Evolutionary conservation across 805 yeast species (phyloP).

Genomic region (Myxozyma lipomycoides): DNA sequence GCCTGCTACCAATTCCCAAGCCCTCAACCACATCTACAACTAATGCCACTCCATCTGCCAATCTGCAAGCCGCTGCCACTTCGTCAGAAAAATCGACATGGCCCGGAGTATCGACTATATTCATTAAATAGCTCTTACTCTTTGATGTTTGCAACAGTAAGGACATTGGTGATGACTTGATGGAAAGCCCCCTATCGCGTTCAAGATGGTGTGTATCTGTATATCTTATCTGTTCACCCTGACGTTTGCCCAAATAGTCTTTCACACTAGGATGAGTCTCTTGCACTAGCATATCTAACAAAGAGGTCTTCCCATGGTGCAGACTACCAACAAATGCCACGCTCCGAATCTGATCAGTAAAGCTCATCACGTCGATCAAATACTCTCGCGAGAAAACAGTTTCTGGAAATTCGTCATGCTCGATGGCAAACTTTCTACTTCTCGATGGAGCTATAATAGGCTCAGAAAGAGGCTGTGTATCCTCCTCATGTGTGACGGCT

Average conservation of each 20-base stretch:
- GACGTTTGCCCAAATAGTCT: slow-evolving; percentile 35
- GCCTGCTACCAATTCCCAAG: slow-evolving; percentile 50
- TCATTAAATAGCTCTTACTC: slow-evolving; percentile 55
- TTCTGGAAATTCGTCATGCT: slow-evolving; percentile 53
- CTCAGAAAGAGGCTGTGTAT: slow-evolving; percentile 49
- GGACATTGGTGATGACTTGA: slow-evolving; percentile 60
- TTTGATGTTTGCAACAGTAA: slow-evolving; percentile 52
- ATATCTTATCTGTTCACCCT: slow-evolving; percentile 52
- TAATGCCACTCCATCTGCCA: slow-evolving; percentile 62
- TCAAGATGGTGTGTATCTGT: slow-evolving; percentile 72
- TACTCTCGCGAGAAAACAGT: slow-evolving; percentile 61
- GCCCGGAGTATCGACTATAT: slow-evolving; percentile 86
- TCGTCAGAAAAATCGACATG: slow-evolving; percentile 84
- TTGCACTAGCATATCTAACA: slow-evolving; percentile 62
- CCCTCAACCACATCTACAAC: slow-evolving; percentile 90
- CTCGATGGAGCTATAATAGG: slow-evolving; percentile 61
- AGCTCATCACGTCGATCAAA: slow-evolving; percentile 45
- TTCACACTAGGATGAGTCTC: slow-evolving; percentile 57
- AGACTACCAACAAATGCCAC: slow-evolving; percentile 74
- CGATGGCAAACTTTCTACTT: slow-evolving; percentile 46
- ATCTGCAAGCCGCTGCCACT: slow-evolving; percentile 50
- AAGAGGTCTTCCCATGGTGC: slow-evolving; percentile 81
- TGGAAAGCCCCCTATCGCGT: slow-evolving; percentile 61
- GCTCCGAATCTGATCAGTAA: slow-evolving; percentile 68
- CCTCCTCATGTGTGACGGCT: slow-evolving; percentile 54